Evolutionary conservation across 345 rosid species (phyloP).

Genomic region (Theobroma cacao): DNA sequence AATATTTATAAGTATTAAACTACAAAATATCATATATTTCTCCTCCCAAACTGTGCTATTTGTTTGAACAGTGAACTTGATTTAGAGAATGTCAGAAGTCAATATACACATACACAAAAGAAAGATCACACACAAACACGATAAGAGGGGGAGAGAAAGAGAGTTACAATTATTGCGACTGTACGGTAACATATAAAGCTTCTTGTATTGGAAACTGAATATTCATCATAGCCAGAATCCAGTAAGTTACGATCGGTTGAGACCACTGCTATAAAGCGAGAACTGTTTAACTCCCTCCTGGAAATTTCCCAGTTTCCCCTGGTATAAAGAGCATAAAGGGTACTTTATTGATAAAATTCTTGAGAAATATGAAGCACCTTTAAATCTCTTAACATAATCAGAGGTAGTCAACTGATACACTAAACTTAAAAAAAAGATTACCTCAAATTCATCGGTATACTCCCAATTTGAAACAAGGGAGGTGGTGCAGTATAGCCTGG

Average conservation of each 20-base stretch:
- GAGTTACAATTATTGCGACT: constrained; percentile 58
- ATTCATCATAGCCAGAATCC: constrained; percentile 41
- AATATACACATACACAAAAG: no score
- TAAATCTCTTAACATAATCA: not conserved
- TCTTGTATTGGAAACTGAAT: constrained; percentile 51
- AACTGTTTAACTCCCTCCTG: constrained; percentile 44
- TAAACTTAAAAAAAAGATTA: constrained; percentile 10
- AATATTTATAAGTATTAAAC: not conserved
- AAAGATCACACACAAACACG: not conserved
- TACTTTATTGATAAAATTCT: not conserved
- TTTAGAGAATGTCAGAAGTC: not conserved
- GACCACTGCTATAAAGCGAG: constrained; percentile 65
- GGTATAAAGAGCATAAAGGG: not conserved
- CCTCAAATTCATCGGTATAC: constrained; percentile 79
- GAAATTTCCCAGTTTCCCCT: constrained; percentile 84
- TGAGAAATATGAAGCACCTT: not conserved
- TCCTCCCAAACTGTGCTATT: not conserved
- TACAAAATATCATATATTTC: not conserved
- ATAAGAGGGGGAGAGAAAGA: constrained; percentile 5
- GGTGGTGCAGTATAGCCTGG: constrained; percentile 90
- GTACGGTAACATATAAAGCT: constrained; percentile 56
- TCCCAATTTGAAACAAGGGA: constrained; percentile 66
- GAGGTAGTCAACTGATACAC: not conserved
- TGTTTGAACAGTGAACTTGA: not conserved
- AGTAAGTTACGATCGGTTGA: constrained; percentile 54